Evolutionary conservation across 2,329 filamentous ascomycete genomes (phyloP), one percentile per base, ranked within the genome.

Genomic region (Cladophialophora psammophila): DNA sequence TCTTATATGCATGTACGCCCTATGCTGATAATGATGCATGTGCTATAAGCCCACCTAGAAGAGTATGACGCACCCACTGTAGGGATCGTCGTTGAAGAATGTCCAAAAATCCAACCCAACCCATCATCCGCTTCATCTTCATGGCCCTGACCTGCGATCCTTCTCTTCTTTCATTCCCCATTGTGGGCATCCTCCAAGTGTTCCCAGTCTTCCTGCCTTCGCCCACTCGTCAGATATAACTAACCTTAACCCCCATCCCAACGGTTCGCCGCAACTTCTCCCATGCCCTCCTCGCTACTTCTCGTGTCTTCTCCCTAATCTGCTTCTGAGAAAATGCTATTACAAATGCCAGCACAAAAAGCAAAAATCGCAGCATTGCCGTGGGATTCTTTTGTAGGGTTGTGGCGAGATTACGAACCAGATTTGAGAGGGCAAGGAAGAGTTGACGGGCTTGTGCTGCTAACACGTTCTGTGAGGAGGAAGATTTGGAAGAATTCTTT

Each of bases 241-340:
- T 96, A 75, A 98, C 94, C 82, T 97, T 98, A 70, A 96, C 91
- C 1, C 94, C 95, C 94, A 98, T 98, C 1, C 94, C 94, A 4
- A 94, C 90, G 0, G 95, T 98, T 54, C 88, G 86, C 76, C 87
- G 88, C 48, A 97, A 82, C 81, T 96, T 97, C 63, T 87, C 86
- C 93, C 93, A 96, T 9, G 88, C 88, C 34, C 85, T 83, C 45
- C 86, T 86, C 52, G 96, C 76, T 42, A 93, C 82, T 63, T 89
- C 85, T 76, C 88, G 85, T 40, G 97, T 78, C 71, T 91, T 86
- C 72, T 96, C 89, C 48, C 94, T 87, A 13, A 96, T 82, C 75
- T 91, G 90, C 74, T 87, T 86, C 73, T 91, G 86, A 65, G 91
- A 90, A 67, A 97, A 82, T 70, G 95, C 87, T 69, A 94, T 79